Conservation (phyloP, 305 asterid genomes). For the Nicotiana rustica region DNA sequence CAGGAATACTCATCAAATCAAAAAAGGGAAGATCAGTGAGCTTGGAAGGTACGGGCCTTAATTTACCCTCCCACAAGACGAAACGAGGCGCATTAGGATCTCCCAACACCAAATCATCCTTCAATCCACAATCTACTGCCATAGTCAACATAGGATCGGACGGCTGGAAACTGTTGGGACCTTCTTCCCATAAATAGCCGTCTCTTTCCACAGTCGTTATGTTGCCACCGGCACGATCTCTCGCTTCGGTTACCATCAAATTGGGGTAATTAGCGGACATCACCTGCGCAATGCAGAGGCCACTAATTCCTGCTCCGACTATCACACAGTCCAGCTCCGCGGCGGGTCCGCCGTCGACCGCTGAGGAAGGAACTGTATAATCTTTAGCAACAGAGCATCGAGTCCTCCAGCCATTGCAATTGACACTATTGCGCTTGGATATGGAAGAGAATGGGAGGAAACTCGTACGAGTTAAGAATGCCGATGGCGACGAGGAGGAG, state of each 20-base stretch:
- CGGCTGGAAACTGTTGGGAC: conserved; percentile 98
- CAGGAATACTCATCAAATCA: conserved; percentile 86
- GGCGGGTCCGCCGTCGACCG: conserved; percentile 33
- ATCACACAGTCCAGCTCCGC: conserved; percentile 74
- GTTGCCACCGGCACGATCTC: conserved; percentile 94
- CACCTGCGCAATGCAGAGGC: conserved; percentile 89
- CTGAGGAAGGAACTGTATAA: conserved; percentile 51
- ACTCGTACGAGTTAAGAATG: conserved; percentile 31
- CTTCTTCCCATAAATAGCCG: conserved; percentile 98
- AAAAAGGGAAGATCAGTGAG: conserved; percentile 81
- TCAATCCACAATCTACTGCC: conserved; percentile 79
- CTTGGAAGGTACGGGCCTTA: conserved; percentile 86
- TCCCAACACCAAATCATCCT: conserved; percentile 89
- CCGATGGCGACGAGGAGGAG: conserved; percentile 12
- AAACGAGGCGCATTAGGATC: conserved; percentile 95
- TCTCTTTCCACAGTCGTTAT: conserved; percentile 82
- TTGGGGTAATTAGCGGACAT: conserved; percentile 64
- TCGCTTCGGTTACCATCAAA: conserved; percentile 85
- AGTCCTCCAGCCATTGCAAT: conserved; percentile 43
- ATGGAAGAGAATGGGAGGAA: neutral
- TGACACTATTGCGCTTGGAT: conserved; percentile 17
- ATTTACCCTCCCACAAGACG: conserved; percentile 86
- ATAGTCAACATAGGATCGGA: conserved; percentile 83
- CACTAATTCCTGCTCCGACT: conserved; percentile 92
- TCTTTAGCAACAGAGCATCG: conserved; percentile 67